Conservation (phyloP, 768 basidiomycete genomes). For the Psilocybe cubensis region DNA sequence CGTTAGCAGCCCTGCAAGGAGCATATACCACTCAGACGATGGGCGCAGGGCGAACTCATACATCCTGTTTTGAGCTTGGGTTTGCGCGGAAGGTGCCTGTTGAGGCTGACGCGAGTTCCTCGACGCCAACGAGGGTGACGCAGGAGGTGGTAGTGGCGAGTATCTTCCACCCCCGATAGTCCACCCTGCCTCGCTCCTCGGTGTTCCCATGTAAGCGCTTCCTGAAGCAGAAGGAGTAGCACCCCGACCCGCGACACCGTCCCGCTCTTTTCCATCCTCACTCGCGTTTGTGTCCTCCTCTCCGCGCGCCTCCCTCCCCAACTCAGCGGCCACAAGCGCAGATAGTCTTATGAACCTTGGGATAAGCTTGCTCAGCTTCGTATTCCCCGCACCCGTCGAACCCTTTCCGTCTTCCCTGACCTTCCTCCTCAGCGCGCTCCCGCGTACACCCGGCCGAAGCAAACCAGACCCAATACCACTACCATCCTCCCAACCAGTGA, state of each 20-base stretch:
- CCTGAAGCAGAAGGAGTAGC: neutral
- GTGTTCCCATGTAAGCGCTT: neutral
- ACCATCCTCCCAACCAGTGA: conserved; percentile 78
- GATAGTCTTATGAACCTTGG: conserved; percentile 77
- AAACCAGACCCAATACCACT: conserved; percentile 76
- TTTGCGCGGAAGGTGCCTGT: neutral
- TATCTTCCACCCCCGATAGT: conserved; percentile 8
- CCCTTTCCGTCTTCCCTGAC: conserved; percentile 26
- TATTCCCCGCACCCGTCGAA: conserved; percentile 55
- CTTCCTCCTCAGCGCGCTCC: conserved; percentile 63
- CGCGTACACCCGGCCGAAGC: conserved; percentile 54
- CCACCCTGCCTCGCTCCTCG: conserved; percentile 5
- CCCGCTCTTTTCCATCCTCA: conserved; percentile 25
- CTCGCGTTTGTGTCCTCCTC: conserved; percentile 47
- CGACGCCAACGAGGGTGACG: conserved; percentile 10
- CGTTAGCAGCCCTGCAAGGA: conserved; percentile 76
- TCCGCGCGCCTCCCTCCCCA: conserved; percentile 70
- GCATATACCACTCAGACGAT: conserved; percentile 80
- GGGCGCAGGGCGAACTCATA: conserved; percentile 63
- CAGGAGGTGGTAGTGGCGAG: conserved; percentile 12
- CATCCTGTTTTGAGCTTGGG: conserved; percentile 27
- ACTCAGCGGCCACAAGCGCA: conserved; percentile 77
- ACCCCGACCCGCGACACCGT: conserved; percentile 5
- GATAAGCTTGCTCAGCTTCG: conserved; percentile 67
- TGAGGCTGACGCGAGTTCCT: conserved; percentile 1